Conservation (phyloP, 2,329 filamentous ascomycete species). For the Massarina eburnea region DNA sequence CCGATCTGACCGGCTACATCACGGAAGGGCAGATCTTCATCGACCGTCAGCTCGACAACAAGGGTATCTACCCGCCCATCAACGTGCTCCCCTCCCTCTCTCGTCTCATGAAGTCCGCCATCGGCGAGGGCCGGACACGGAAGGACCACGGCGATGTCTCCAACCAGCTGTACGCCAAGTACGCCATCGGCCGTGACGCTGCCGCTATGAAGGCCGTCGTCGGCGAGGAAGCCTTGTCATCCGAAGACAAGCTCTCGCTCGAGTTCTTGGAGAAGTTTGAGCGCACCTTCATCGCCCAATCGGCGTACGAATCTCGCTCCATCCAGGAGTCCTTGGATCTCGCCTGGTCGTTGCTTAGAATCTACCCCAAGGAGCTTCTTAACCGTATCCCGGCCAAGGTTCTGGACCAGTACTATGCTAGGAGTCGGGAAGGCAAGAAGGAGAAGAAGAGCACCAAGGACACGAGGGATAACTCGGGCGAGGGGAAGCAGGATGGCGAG, state of each 20-base stretch:
- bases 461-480: conserved; percentile 46
- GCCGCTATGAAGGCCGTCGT: conserved; percentile 99
- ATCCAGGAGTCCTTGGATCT: conserved; percentile 95
- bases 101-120: conserved; percentile 99
- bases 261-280: conserved; percentile 99
- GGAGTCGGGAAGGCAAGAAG: conserved; percentile 39
- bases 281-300: conserved; percentile 89
- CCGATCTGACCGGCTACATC: conserved; percentile 98
- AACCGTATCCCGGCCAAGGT: conserved; percentile 71
- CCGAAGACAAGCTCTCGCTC: conserved; percentile 95
- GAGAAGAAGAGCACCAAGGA: conserved; percentile 47
- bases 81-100: conserved; percentile 97
- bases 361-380: conserved; percentile 96
- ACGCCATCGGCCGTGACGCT: conserved; percentile 97
- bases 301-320: conserved; percentile 84
- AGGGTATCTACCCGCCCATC: conserved; percentile 97
- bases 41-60: conserved; percentile 91
- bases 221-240: conserved; percentile 92
- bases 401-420: conserved; percentile 54
- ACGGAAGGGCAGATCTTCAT: conserved; percentile 99
- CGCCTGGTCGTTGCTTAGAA: conserved; percentile 93
- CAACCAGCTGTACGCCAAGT: conserved; percentile 99
- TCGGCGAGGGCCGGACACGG: conserved; percentile 94
- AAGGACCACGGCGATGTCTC: conserved; percentile 98
- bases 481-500: conserved; percentile 36